Conservation (phyloP, 108 stramenopile genomes). For the Nitzschia sp. region DNA sequence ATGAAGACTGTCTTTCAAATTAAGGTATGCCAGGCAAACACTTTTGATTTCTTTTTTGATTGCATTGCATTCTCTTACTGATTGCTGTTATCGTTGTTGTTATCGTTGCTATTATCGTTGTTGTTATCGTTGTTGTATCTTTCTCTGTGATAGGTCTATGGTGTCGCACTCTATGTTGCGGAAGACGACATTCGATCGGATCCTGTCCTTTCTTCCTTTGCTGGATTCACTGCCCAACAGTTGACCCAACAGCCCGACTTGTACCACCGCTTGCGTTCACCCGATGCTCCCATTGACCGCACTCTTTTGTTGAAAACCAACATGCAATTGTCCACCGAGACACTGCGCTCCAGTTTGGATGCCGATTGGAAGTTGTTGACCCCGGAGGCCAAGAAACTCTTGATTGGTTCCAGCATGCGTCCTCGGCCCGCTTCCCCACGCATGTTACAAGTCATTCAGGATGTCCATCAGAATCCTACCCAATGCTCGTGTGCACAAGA, state of each 20-base stretch:
- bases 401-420: constrained; percentile 75
- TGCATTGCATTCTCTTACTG: background rate
- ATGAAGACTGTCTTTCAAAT: constrained; percentile 74
- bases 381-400: constrained; percentile 66
- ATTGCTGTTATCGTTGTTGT: background rate
- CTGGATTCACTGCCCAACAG: constrained; percentile 62
- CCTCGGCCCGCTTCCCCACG: constrained; percentile 65
- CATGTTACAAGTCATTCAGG: constrained; percentile 62
- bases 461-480: constrained; percentile 61
- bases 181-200: constrained; percentile 80
- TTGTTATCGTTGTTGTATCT: background rate
- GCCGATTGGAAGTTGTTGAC: constrained; percentile 87
- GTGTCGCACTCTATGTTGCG: constrained; percentile 78
- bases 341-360: constrained; percentile 77
- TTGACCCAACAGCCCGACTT: constrained; percentile 67
- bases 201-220: constrained; percentile 59
- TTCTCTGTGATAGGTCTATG: constrained; percentile 60
- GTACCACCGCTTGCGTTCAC: constrained; percentile 58
- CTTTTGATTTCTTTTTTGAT: too few relatives aligned
- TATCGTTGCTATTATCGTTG: too few relatives aligned
- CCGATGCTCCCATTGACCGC: constrained; percentile 65
- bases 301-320: constrained; percentile 82
- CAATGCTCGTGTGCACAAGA: constrained; percentile 80
- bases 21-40: too few relatives aligned
- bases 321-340: constrained; percentile 82